Conservation (phyloP, 345 rosid genomes). For the Pelargonium nanum region DNA sequence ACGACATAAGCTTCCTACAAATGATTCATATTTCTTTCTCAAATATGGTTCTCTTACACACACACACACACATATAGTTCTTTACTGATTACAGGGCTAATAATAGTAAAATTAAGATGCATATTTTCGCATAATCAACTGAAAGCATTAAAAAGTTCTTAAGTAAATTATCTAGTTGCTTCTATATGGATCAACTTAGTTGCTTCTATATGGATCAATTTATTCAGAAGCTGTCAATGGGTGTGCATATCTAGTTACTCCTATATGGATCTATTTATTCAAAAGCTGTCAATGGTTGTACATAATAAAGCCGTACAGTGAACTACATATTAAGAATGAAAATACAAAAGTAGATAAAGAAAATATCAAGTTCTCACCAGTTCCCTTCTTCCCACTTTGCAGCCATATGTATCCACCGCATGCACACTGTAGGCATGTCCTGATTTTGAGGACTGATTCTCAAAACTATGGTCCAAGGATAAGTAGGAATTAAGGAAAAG, state of each 20-base stretch:
- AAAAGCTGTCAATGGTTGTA: background rate
- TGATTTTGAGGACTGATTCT: conserved; percentile 65
- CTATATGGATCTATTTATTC: background rate
- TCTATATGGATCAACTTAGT: too few species aligned
- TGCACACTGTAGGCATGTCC: conserved; percentile 96
- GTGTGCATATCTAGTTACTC: too few species aligned
- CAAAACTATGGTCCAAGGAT: conserved; percentile 40
- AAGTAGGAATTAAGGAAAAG: conserved; percentile 6
- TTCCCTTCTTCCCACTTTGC: conserved; percentile 80
- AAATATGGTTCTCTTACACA: too few species aligned
- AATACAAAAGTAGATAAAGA: background rate
- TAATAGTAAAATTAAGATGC: too few species aligned
- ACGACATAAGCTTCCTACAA: too few species aligned
- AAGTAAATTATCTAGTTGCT: background rate
- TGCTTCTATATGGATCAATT: too few species aligned
- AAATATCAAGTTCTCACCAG: conserved; percentile 40
- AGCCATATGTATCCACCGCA: conserved; percentile 79
- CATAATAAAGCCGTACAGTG: background rate
- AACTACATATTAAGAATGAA: background rate
- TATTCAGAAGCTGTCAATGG: background rate
- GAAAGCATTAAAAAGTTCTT: too few species aligned
- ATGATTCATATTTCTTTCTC: too few species aligned
- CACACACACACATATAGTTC: too few species aligned
- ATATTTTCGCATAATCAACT: too few species aligned
- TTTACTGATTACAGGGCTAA: too few species aligned